Evolutionary conservation across 306 rosid species (phyloP), one percentile per base, ranked within the genome.

Genomic region (Cicer chorassanicum): DNA sequence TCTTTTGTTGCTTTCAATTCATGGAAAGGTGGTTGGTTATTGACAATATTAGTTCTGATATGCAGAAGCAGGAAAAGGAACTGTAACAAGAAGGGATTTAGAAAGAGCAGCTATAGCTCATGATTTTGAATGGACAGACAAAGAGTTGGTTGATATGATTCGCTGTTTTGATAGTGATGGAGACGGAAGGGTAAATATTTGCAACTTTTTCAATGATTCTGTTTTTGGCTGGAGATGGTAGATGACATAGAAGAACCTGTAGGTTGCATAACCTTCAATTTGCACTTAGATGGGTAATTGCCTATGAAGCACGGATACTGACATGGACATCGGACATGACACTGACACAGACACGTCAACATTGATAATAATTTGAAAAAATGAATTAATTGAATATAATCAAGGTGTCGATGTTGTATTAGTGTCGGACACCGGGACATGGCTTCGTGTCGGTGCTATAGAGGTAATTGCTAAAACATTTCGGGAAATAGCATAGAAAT

Each of bases 81-180:
- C 88, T 67, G 67, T 94, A 74, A 48, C 84, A 7, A n/a, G 29
- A 14, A 65, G 82, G 81, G 95, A 91, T 83, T 7, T 94, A 66
- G 76, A 79, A 76, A 88, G 87, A 84, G 85, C 86, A 14, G 97
- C 96, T n/a, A 71, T 46, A 14, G 86, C 85, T 71, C 96, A 91
- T 85, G 96, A 94, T 83, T 94, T 91, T 85, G 34, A 53, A 12
- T 94, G 97, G 97, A 83, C 91, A 9, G 88, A 86, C 77, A 68
- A 81, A 78, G 98, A 91, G 74, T 75, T 91, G 76, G 72, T 64
- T 66, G 86, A 88, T 79, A 94, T 94, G 98, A 86, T 94, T 73
- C 85, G 54, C 72, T 89, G 66, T 85, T 94, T 94, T 29, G 98
- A 94, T 79, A 79, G 84, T 73, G 93, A 91, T 80, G 84, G 89